Base-by-base conservation (phyloP, 2,329 filamentous ascomycete species). In the Hypoxylon sp. region DNA sequence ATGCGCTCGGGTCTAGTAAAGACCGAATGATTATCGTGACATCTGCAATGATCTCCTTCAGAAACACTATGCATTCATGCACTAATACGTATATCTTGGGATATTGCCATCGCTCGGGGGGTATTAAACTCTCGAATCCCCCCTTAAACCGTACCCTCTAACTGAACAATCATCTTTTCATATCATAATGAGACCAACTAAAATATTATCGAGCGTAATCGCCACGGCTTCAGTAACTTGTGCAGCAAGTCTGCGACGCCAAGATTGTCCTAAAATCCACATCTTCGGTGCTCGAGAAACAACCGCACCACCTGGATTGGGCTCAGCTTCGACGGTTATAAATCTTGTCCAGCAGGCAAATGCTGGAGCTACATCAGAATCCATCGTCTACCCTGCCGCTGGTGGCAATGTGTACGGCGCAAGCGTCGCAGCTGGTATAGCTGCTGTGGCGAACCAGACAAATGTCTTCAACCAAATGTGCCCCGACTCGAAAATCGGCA, bases 341-440 rank as follows among this genome's bases (percentile, higher is more conserved):
- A 69, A 77, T 51, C 61, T 74, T 6, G 62, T 80, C n/a, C 62
- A 71, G 32, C 60, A 60, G 20, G 69, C 72, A 5, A 73, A 78
- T 46, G 60, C 74, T 0, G 74, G 74, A 5, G 64, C 74, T 0
- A 78, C 76, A 2, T 61, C 75, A 3, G 77, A 80, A 57, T 71
- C 75, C 0, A 77, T 80, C 50, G 57, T 53, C 38, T 80, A 80
- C 63, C 78, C 83, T 44, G 83, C 83, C 7, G 81, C 77, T 19
- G 81, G 82, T 55, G 80, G 78, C 17, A 70, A 74, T 19, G 65
- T 74, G 16, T 86, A 86, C 62, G 75, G 72, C 3, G 72, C 71
- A 55, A 84, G 80, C 21, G 81, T 79, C 5, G 57, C 72, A 0
- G 73, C 75, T 21, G 83, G 83, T 16, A 77, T 79, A 25, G 59